Conservation (phyloP, 768 basidiomycete species). For the Leccinum incarnatum region DNA sequence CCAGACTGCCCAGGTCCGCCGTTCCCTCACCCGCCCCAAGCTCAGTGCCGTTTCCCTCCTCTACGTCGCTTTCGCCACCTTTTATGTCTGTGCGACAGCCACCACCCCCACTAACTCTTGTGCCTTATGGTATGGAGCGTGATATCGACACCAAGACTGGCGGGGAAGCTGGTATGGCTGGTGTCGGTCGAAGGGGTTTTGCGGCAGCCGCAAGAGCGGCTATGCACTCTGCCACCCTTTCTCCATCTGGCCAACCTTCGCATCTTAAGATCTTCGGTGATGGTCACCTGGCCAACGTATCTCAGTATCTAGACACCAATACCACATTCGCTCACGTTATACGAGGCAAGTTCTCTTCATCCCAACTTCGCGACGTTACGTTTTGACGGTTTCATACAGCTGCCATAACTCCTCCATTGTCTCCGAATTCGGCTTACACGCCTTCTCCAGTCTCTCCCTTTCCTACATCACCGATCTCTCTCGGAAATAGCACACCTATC, state of each 20-base stretch:
- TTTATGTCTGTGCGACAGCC: slow-evolving; percentile 18
- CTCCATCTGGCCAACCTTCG: slow-evolving; percentile 11
- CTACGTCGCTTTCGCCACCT: slow-evolving; percentile 2
- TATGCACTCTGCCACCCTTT: slow-evolving; percentile 36
- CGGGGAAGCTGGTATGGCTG: slow-evolving; percentile 85
- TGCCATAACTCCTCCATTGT: slow-evolving; percentile 32
- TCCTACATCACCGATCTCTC: slow-evolving; percentile 24
- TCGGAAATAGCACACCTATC: slow-evolving; percentile 11
- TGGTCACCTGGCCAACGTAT: slow-evolving; percentile 34
- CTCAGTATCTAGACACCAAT: slow-evolving; percentile 48
- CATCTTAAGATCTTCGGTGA: slow-evolving; percentile 5
- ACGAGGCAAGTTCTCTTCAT: slow-evolving; percentile 28
- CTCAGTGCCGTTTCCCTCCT: slow-evolving; percentile 17
- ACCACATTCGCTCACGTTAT: slow-evolving; percentile 28
- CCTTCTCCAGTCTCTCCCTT: slow-evolving; percentile 35
- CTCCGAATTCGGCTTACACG: slow-evolving; percentile 32
- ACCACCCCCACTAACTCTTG: slow-evolving; percentile 16
- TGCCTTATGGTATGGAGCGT: slow-evolving; percentile 11
- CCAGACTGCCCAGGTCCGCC: slow-evolving; percentile 8
- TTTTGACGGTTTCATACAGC: slow-evolving; percentile 21
- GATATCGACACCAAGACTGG: slow-evolving; percentile 70
- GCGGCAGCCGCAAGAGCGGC: slow-evolving; percentile 69
- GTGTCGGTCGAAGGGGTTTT: slow-evolving; percentile 84
- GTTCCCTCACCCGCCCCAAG: slow-evolving; percentile 11
- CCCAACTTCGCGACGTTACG: not conserved